Base-by-base conservation (phyloP, 257 asterid species). In the Primulina huaijiensis region DNA sequence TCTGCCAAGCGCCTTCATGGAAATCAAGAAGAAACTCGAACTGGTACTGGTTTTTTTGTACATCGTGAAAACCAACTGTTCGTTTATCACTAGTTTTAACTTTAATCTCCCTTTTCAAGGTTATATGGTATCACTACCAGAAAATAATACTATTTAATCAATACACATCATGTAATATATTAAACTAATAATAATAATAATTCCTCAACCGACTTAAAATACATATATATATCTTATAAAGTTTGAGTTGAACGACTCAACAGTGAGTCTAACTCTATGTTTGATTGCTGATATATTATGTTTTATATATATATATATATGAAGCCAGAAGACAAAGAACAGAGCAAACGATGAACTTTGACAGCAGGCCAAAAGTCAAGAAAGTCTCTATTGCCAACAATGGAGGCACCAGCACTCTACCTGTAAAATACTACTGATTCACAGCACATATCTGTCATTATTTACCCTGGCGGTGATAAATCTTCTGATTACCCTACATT, bases 291-390 rank as follows among this genome's bases (percentile, higher is more conserved):
- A 33, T 60, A 19, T 10, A 2, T 34, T 40, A 35, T 43, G 30
- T 65, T 46, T n/a, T 59, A 0, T 27, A 60, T 7, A 10, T 59
- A 60, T 7, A 10, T 59, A 55, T 10, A 10, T 68, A 46, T 64
- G 56, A 16, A 78, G 86, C 74, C 79, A 81, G 76, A 33, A 81
- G 76, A 64, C 81, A 74, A 19, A 78, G 63, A 68, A 75, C 76
- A 50, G 6, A 63, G 46, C 75, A 64, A 58, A 68, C 30, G 27
- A 62, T 67, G 74, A 69, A 67, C 16, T 67, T 71, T 34, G 71
- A 67, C 34, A 70, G 60, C n/a, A 60, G 38, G 37, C 63, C 74
- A 31, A 77, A 64, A 60, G 5, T 74, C 33, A 77, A 73, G 67
- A 72, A 72, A 21, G 50, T 68, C 20, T 3, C 65, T 57, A 19